These are phyloP conservation scores for Pestalotiopsis sp. DNA, from an alignment of 2,329 filamentous ascomycete species.

Conservation along the genomic window DNA sequence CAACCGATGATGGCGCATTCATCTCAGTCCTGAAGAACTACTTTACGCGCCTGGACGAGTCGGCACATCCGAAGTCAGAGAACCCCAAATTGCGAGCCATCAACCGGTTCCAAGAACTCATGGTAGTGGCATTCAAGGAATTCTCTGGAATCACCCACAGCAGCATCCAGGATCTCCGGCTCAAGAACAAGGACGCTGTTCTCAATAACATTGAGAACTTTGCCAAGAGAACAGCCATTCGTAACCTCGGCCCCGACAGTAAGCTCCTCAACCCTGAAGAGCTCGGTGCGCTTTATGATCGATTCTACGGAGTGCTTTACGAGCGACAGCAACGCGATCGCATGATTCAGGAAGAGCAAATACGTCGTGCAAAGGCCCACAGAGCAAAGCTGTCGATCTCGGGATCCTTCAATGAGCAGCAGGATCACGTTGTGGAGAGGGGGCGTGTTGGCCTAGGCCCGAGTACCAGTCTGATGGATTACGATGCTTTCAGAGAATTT, in stretches of 20 bases:
- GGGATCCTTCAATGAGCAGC: slow-evolving; percentile 38
- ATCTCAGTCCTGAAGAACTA: slow-evolving; percentile 96
- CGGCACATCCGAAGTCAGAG: slow-evolving; percentile 91
- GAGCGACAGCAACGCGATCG: slow-evolving; percentile 84
- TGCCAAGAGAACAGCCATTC: slow-evolving; percentile 92
- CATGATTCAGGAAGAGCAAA: slow-evolving; percentile 76
- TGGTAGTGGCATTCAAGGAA: slow-evolving; percentile 99
- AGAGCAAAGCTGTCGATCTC: slow-evolving; percentile 52
- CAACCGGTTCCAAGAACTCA: slow-evolving; percentile 94
- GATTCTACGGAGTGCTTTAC: slow-evolving; percentile 90
- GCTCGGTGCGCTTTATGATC: slow-evolving; percentile 87
- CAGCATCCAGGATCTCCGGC: slow-evolving; percentile 84
- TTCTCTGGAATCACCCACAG: slow-evolving; percentile 94
- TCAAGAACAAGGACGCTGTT: slow-evolving; percentile 93
- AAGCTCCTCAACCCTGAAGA: slow-evolving; percentile 87
- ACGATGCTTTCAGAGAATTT: slow-evolving; percentile 94
- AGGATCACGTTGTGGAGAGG: slow-evolving; percentile 68
- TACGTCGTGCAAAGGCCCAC: slow-evolving; percentile 66
- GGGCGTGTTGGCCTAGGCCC: slow-evolving; percentile 86
- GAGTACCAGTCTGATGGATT: slow-evolving; percentile 94
- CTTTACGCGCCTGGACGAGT: slow-evolving; percentile 91
- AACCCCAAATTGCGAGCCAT: slow-evolving; percentile 93
- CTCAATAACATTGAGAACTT: slow-evolving; percentile 97
- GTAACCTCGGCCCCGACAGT: slow-evolving; percentile 94
- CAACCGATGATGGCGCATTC: slow-evolving; percentile 92